These are phyloP conservation scores for Draba incana DNA, from an alignment of 345 rosid species.

Conservation along the genomic window DNA sequence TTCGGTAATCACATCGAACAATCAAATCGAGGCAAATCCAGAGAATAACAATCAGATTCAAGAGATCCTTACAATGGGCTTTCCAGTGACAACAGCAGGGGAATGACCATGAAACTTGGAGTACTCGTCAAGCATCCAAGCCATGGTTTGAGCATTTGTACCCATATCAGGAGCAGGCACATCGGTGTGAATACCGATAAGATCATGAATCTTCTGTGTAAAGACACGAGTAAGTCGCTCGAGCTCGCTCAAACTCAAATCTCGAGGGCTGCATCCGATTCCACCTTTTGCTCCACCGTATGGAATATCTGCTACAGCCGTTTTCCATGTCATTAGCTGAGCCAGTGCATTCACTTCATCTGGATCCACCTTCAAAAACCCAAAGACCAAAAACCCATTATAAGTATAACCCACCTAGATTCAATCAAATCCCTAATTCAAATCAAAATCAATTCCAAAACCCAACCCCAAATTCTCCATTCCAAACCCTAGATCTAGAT, in stretches of 20 bases:
- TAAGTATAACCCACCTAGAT: background rate
- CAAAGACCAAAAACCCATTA: background rate
- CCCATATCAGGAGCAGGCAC: constrained; percentile 99
- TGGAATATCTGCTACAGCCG: constrained; percentile 93
- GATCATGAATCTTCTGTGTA: constrained; percentile 97
- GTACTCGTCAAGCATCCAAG: constrained; percentile 97
- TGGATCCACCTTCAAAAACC: constrained; percentile 70
- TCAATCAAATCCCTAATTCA: background rate
- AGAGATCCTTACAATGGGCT: constrained; percentile 67
- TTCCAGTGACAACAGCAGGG: constrained; percentile 93
- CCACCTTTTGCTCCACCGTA: constrained; percentile 99
- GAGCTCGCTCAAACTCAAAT: constrained; percentile 67
- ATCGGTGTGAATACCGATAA: constrained; percentile 85
- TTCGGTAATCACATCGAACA: constrained; percentile 2
- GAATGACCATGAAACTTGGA: constrained; percentile 97
- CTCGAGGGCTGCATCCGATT: constrained; percentile 79
- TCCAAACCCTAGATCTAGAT: constrained; percentile 14
- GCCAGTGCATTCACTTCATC: constrained; percentile 98
- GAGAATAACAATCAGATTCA: background rate
- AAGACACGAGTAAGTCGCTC: constrained; percentile 95
- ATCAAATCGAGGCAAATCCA: background rate
- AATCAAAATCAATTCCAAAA: background rate
- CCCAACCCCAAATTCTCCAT: background rate
- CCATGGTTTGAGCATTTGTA: constrained; percentile 95
- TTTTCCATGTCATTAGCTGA: constrained; percentile 98